Base-by-base conservation (phyloP, 192 early-diverging fungal species). In the Gamsiella multidivaricata region DNA sequence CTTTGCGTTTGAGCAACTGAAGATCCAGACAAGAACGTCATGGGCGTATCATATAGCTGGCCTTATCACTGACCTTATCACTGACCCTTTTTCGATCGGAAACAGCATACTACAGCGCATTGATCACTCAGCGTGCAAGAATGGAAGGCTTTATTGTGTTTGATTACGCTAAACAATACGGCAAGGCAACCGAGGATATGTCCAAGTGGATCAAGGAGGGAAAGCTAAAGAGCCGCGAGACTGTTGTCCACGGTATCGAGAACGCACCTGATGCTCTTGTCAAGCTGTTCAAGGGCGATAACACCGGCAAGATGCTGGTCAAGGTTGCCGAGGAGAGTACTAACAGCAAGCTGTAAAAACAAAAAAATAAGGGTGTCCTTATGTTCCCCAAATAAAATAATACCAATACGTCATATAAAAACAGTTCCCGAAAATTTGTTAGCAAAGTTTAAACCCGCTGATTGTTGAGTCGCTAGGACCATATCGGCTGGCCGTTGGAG, bases 121-220 rank as follows among this genome's bases (percentile, higher is more conserved):
- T 87, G 47, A 86, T 86, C 53, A 67, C 82, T 2, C 70, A 81
- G 54, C 80, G 84, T 26, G 84, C 75, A 32, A 71, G 68, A 50
- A 86, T 86, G 84, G 83, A 86, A 73, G 83, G 83, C 9, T 86
- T 86, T 43, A 86, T 86, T 43, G 70, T 86, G 28, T 67, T 81
- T 67, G 74, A 84, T 42, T 84, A 81, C 62, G 49, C 61, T 12
- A 34, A 65, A 29, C 55, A 79, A 36, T 86, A 73, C 29, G 61
- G 63, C 9, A 79, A 83, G 51, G 82, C 82, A 12, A 36, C 70
- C 9, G 57, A 52, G n/a, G 66, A 86, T n/a, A 58, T 86, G 54
- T 67, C 82, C 29, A 61, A 79, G 41, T 83, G 82, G 80, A 70
- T 86, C 42, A 75, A 80, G 29, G 79, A 84, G 43, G 82, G 82